Percentiles rank a stretch among this genome's conserved stretches.
Conservation (phyloP, 2,329 filamentous ascomycete genomes). For the Venturia effusa region DNA sequence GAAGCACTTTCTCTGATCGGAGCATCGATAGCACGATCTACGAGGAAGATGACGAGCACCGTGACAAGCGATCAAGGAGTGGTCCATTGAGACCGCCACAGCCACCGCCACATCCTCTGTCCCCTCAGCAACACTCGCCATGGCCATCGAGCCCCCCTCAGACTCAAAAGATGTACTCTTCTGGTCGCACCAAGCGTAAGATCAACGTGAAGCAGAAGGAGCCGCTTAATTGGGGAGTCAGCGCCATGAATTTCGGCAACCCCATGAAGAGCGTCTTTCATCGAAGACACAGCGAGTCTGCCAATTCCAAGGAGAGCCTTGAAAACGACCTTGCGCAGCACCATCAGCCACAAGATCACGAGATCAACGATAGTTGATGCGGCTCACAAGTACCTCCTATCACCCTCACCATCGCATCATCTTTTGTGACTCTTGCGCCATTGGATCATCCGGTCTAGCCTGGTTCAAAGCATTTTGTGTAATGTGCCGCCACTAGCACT, state of each 20-base stretch:
- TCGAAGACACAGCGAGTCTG: conserved; percentile 7
- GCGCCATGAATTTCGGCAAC: conserved; percentile 10
- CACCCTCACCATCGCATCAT: background rate
- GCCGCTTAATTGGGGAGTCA: conserved; percentile 15
- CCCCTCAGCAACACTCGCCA: background rate
- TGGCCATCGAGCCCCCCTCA: conserved; percentile 11
- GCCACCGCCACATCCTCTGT: background rate
- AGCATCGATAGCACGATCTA: conserved; percentile 6
- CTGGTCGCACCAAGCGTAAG: conserved; percentile 31
- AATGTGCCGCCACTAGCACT: background rate
- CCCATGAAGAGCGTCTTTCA: conserved; percentile 10
- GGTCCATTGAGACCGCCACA: conserved; percentile 10
- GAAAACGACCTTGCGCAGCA: background rate
- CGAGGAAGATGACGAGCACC: conserved; percentile 27
- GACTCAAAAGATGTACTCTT: conserved; percentile 24
- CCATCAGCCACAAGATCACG: background rate
- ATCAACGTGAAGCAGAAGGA: conserved; percentile 29
- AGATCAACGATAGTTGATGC: background rate
- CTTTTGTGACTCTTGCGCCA: background rate
- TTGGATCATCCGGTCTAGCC: background rate
- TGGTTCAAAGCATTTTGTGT: background rate
- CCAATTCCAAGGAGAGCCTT: background rate
- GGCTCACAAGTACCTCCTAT: background rate
- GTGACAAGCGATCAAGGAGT: conserved; percentile 18
- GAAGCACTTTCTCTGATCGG: conserved; percentile 8